Base-by-base conservation (phyloP, 1,139 yeast species). In the Yamadazyma diddensiae region DNA sequence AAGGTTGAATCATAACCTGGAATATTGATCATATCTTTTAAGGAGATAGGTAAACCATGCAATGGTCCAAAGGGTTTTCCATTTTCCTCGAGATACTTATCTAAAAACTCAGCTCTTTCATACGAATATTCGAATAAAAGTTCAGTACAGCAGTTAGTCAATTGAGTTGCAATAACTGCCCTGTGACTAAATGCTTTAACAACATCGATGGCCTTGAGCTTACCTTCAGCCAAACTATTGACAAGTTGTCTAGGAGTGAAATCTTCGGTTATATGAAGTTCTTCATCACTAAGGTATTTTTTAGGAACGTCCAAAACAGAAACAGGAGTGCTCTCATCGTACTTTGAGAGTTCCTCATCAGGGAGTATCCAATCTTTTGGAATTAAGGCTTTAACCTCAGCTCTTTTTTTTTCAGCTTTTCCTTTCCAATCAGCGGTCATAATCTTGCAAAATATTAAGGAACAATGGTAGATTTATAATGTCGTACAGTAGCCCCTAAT, bases 1-100 rank as follows among this genome's bases (percentile, higher is more conserved):
- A 70, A 52, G 0, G 72, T 52, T 1, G 76, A 59, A 26, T 63
- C 71, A 5, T 63, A 37, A 1, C 78, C 79, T 34, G 58, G 62
- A n/a, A 73, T 43, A 35, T 41, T 37, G 11, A 37, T 14, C 20
- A 36, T 37, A 23, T 54, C 59, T 46, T 75, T 75, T 33, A 62
- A 42, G 1, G 65, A 59, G 7, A 62, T 48, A 2, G 73, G 67
- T 17, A 63, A 36, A 0, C 69, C 69, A 33, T 55, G 73, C 28
- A 52, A 42, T 5, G 57, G 65, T 28, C 62, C 72, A 28, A 33
- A 38, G 16, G 44, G 38, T 17, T 42, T 47, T 4, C 56, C 62
- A 27, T 38, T 43, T 14, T 37, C 36, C 21, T 37, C 39, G 13
- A 43, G 49, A 33, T 49, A 45, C n/a, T 42, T 43, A 35, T 61